A percentile compares a stretch with the other conserved stretches of the same genome.
phyloP scores from a whole-genome alignment of 768 basidiomycete species.

The Leccinum rimulosum region DNA sequence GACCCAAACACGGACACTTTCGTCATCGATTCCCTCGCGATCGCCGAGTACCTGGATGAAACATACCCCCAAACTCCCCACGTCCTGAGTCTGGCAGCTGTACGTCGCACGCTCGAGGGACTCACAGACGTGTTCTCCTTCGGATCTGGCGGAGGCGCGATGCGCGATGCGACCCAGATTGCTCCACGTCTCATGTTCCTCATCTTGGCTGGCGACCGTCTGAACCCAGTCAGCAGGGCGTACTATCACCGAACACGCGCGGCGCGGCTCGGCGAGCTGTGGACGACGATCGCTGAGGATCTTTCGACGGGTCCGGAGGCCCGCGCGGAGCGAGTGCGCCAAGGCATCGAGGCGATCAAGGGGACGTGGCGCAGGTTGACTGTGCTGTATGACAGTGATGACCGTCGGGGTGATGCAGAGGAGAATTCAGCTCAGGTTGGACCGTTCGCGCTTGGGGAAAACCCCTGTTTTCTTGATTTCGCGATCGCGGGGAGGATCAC shows the following conservation, averaged over 20 bases:
- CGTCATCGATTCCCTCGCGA: conserved; percentile 43
- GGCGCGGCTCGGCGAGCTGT: conserved; percentile 34
- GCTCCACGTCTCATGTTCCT: conserved; percentile 18
- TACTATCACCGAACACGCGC: conserved; percentile 42
- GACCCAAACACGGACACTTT: conserved; percentile 38
- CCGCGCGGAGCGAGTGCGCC: conserved; percentile 23
- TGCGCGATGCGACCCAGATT: background rate
- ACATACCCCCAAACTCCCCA: conserved; percentile 44
- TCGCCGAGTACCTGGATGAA: conserved; percentile 51
- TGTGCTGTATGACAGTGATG: conserved; percentile 8
- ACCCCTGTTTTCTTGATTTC: conserved; percentile 22
- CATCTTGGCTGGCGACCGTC: conserved; percentile 22
- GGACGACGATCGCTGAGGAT: conserved; percentile 29
- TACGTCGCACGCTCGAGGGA: conserved; percentile 32
- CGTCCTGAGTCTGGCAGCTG: conserved; percentile 37
- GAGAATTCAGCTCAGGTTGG: background rate
- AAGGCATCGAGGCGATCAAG: conserved; percentile 15
- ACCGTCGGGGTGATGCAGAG: background rate
- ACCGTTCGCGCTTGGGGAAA: conserved; percentile 14
- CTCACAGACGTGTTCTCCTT: conserved; percentile 22
- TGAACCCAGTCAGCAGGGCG: conserved; percentile 34
- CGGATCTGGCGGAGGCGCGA: background rate
- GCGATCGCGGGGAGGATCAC: conserved; percentile 16
- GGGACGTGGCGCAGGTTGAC: conserved; percentile 27
- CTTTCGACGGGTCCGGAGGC: conserved; percentile 25